Evolutionary conservation across 2,329 filamentous ascomycete genomes (phyloP).

Genomic region (Scedosporium boydii): DNA sequence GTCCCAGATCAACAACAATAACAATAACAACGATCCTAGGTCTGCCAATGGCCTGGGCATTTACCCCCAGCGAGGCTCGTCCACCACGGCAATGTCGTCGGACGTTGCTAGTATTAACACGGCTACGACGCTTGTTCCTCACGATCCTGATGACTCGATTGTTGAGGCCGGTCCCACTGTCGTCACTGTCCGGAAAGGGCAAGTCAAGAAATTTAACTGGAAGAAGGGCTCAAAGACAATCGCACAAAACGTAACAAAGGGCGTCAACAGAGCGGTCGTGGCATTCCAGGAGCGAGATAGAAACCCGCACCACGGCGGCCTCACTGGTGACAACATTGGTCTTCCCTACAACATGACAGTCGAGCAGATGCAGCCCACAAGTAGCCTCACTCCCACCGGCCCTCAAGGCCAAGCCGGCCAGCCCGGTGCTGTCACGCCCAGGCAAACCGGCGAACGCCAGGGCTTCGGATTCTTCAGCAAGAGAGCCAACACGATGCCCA

Average conservation of each 20-base stretch:
- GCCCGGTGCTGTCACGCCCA: slow-evolving; percentile 10
- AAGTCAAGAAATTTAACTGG: slow-evolving; percentile 97
- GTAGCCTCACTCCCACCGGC: slow-evolving; percentile 15
- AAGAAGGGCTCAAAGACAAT: slow-evolving; percentile 93
- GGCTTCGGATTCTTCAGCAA: slow-evolving; percentile 66
- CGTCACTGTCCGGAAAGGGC: slow-evolving; percentile 88
- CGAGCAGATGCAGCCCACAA: slow-evolving; percentile 40
- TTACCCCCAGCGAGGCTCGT: slow-evolving; percentile 41
- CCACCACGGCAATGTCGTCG: slow-evolving; percentile 36
- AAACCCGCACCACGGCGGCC: slow-evolving; percentile 34
- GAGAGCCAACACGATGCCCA: slow-evolving; percentile 34
- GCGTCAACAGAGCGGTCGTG: slow-evolving; percentile 83
- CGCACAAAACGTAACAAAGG: slow-evolving; percentile 88
- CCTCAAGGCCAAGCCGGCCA: slow-evolving; percentile 14
- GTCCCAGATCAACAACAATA: slow-evolving; percentile 46
- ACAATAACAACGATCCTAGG: slow-evolving; percentile 27
- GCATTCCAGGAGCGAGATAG: slow-evolving; percentile 55
- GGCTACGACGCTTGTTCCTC: slow-evolving; percentile 47
- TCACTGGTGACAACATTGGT: slow-evolving; percentile 55
- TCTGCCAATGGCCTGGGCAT: slow-evolving; percentile 47
- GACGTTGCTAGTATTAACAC: slow-evolving; percentile 46
- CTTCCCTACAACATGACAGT: slow-evolving; percentile 63
- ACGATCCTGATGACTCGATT: slow-evolving; percentile 57
- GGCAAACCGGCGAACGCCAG: slow-evolving; percentile 28
- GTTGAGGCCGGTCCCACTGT: slow-evolving; percentile 77